Base-by-base conservation (phyloP, 2,329 filamentous ascomycete species). In the Fusarium pseudocircinatum region DNA sequence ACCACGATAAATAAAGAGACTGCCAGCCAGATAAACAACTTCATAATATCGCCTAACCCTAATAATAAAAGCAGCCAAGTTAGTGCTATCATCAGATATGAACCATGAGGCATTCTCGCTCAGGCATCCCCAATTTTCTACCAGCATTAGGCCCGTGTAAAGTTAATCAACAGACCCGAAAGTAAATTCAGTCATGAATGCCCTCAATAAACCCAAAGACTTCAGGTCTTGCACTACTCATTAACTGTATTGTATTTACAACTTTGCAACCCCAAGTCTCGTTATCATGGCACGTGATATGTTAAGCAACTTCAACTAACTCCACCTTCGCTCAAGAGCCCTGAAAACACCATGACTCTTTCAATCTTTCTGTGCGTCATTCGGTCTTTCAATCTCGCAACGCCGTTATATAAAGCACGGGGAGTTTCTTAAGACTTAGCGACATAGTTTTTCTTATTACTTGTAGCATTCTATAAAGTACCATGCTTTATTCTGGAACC, bases 401-500 rank as follows among this genome's bases (percentile, higher is more conserved):
- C 56, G 30, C 56, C 71, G 60, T 58, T 62, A 37, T 43, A 43
- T 40, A 56, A 59, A 26, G 30, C 28, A 49, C 44, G 44, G 43
- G 34, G 42, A 60, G 58, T 20, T 30, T 57, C 28, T 43, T 26
- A 46, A 46, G 30, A 36, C 43, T 37, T 7, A 32, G 50, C 49
- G 58, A 56, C 30, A 44, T n/a, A 5, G 16, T 28, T 37, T 49
- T 34, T 46, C 16, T 40, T 37, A 16, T 44, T 43, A n/a, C 39
- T 18, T 67, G 63, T 69, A 32, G 24, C 16, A 47, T 26, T 18
- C 56, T 46, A 52, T 56, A 53, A 34, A 58, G 39, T 73, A 78
- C 60, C 70, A 78, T 78, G 76, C 58, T 70, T 57, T 69, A 49
- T 73, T 70, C 60, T 60, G 66, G 60, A 73, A 63, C 44, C 28